Percentiles rank a stretch among this genome's conserved stretches.
Conservation (phyloP, 169 alveolate genomes). For the Eimeria sp. region DNA sequence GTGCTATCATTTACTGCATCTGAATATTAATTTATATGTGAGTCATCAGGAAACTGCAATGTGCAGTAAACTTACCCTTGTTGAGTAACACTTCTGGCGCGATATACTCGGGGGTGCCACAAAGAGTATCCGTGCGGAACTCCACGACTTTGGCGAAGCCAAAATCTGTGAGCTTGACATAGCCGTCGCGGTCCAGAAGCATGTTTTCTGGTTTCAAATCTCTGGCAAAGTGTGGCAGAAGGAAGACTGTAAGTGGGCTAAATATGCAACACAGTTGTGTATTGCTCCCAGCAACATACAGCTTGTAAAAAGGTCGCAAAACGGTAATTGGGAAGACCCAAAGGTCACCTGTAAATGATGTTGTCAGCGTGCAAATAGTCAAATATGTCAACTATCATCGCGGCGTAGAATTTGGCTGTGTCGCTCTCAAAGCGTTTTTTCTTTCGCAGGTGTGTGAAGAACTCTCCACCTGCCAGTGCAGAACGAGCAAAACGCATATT, state of each 20-base stretch:
- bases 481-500: conserved; percentile 84
- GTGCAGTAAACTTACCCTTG: conserved; percentile 86
- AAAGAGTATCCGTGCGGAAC: conserved; percentile 97
- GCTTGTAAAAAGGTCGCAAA: neutral
- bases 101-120: conserved; percentile 99
- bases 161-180: conserved; percentile 98
- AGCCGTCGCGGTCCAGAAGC: conserved; percentile 98
- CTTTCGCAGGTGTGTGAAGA: conserved; percentile 93
- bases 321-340: neutral
- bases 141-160: conserved; percentile 99
- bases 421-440: conserved; percentile 90
- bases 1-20: too few species aligned
- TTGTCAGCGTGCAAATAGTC: conserved; percentile 97
- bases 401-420: conserved; percentile 93
- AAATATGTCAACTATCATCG: conserved; percentile 96
- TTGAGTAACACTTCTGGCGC: conserved; percentile 99
- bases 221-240: conserved; percentile 84
- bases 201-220: conserved; percentile 98
- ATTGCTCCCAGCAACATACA: neutral
- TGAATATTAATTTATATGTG: neutral
- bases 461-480: conserved; percentile 93
- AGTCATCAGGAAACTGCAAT: neutral
- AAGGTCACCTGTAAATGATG: conserved; percentile 92
- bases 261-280: too few species aligned
- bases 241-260: neutral